Evolutionary conservation across 805 yeast species (phyloP), one percentile per base, ranked within the genome.

Genomic region (Metschnikowia gelsemii): DNA sequence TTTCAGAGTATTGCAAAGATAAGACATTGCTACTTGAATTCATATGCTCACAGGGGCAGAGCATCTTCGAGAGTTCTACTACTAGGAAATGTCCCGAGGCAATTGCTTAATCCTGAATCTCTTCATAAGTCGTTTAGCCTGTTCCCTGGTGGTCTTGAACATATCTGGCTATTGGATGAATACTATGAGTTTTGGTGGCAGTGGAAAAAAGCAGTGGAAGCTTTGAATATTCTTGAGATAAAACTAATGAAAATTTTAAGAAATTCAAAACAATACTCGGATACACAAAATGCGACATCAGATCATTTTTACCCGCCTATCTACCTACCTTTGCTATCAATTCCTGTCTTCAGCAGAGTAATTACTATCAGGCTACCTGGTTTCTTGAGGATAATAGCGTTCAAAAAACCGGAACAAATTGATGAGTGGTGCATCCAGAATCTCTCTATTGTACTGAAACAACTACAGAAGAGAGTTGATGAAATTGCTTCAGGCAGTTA

Each of bases 141-240:
- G 1, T 62, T 80, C 4, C 79, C 84, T 0, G 82, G 81, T 0
- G 76, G 78, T 1, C 70, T 84, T 2, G 66, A 69, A 9, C 67
- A 68, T 18, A 62, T 85, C 0, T 82, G 89, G 87, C 76, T 80
- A 41, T 70, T 82, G 0, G 58, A 64, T 42, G 67, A 66, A 35
- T 62, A 56, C 35, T 41, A 41, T 13, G 38, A 42, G 20, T 57
- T 54, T 9, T 43, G 50, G 28, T 38, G 50, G 19, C 46, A 56
- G 18, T 61, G 58, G 8, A 31, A 33, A 3, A 47, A 53, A 20
- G 64, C 65, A 0, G 36, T 51, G 7, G 57, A 59, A 8, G 63
- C 66, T 0, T 32, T 68, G 13, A 43, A 58, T 11, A 28, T 50
- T 2, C 42, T 70, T 8, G 75, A 70, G 46, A 32, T 38, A 5